A percentile compares a stretch with the other conserved stretches of the same genome.
Conservation (phyloP, 1,284 basidiomycete genomes). For the Tremellales sp. region DNA sequence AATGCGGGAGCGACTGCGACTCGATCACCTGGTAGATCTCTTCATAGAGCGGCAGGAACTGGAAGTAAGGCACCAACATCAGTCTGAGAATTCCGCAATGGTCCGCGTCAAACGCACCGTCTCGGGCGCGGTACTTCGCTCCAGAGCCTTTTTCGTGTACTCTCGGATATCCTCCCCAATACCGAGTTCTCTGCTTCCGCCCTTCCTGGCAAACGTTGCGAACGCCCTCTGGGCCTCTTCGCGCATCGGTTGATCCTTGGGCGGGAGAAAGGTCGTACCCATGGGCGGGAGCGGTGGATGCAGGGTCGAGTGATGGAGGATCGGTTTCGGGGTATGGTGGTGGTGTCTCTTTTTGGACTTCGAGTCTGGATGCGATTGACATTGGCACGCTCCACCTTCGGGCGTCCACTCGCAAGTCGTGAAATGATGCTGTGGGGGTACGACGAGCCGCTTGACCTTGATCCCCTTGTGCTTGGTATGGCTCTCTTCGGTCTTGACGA, state of each 20-base stretch:
- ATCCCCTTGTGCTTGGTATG: background rate
- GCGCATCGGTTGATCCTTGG: slow-evolving; percentile 31
- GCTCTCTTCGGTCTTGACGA: background rate
- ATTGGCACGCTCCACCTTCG: slow-evolving; percentile 5
- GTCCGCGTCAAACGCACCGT: slow-evolving; percentile 28
- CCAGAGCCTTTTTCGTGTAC: slow-evolving; percentile 18
- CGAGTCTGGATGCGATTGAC: slow-evolving; percentile 1
- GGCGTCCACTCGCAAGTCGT: slow-evolving; percentile 7
- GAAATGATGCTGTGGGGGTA: slow-evolving; percentile 1
- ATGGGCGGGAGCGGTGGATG: slow-evolving; percentile 21
- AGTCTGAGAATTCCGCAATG: background rate
- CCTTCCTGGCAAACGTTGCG: slow-evolving; percentile 30
- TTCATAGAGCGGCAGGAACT: slow-evolving; percentile 39
- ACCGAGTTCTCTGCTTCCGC: slow-evolving; percentile 30
- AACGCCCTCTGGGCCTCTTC: slow-evolving; percentile 32
- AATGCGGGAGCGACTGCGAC: slow-evolving; percentile 33
- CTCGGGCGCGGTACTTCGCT: slow-evolving; percentile 32
- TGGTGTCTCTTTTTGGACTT: slow-evolving; percentile 4
- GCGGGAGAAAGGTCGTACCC: slow-evolving; percentile 13
- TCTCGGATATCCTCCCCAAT: slow-evolving; percentile 36
- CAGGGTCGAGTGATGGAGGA: slow-evolving; percentile 6
- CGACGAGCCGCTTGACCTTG: background rate
- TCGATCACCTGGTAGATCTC: slow-evolving; percentile 34
- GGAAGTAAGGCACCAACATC: slow-evolving; percentile 1
- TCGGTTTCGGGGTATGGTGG: slow-evolving; percentile 2